These are phyloP conservation scores for Acer campestre DNA, from an alignment of 345 rosid species.

Conservation along the genomic window DNA sequence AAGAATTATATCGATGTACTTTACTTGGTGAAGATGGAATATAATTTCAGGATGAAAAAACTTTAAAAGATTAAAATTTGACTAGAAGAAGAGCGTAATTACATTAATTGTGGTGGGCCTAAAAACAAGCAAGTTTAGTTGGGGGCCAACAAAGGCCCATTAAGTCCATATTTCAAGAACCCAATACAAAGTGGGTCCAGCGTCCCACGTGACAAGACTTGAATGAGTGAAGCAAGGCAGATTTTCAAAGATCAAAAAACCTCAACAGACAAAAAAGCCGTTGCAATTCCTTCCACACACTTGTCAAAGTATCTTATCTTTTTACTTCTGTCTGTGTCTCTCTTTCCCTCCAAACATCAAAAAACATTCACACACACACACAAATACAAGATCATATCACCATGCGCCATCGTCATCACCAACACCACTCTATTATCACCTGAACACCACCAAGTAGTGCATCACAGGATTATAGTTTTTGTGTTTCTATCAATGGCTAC, in stretches of 20 bases:
- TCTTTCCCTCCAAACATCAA: constrained; percentile 49
- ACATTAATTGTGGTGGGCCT: not conserved
- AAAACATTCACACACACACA: not conserved
- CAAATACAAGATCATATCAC: not conserved
- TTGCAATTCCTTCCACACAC: constrained; percentile 76
- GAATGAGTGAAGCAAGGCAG: constrained; percentile 35
- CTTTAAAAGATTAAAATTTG: too few relatives aligned
- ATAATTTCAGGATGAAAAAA: too few relatives aligned
- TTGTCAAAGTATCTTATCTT: constrained; percentile 43
- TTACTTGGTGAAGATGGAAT: too few relatives aligned
- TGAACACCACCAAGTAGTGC: constrained; percentile 18
- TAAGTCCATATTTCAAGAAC: not conserved
- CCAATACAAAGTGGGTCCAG: too few relatives aligned
- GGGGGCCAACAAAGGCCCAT: not conserved
- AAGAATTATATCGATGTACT: too few relatives aligned
- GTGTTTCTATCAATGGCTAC: constrained; percentile 34
- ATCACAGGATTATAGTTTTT: not conserved
- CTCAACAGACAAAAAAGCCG: constrained; percentile 16
- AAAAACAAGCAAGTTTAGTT: not conserved
- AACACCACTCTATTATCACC: constrained; percentile 6
- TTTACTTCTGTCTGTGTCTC: constrained; percentile 3
- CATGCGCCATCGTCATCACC: constrained; percentile 15
- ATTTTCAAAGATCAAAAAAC: constrained; percentile 22
- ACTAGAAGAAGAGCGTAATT: too few relatives aligned
- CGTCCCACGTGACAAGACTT: not conserved